Evolutionary conservation across 2,329 filamentous ascomycete species (phyloP).

Genomic region (Leptosphaerulina australis): DNA sequence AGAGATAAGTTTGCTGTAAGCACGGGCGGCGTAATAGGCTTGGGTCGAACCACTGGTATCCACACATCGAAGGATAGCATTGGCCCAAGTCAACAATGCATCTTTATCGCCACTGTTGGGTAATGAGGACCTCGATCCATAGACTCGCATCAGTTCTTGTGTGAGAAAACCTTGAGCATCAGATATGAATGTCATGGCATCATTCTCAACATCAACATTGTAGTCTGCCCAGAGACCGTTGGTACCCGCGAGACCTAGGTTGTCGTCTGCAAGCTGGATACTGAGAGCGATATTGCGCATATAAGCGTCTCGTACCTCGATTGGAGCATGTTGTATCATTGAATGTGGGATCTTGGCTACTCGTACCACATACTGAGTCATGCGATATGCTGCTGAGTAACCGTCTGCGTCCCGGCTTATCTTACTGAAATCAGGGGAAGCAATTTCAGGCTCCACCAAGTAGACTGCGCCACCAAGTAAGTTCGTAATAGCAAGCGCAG

Average conservation of each 20-base stretch:
- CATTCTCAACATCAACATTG: slow-evolving; percentile 57
- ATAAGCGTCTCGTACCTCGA: slow-evolving; percentile 34
- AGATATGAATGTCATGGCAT: slow-evolving; percentile 60
- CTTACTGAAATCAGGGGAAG: slow-evolving; percentile 27
- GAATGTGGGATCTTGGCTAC: slow-evolving; percentile 58
- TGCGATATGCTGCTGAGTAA: slow-evolving; percentile 74
- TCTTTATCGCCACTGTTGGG: slow-evolving; percentile 21
- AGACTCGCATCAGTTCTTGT: slow-evolving; percentile 47
- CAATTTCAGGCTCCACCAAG: slow-evolving; percentile 56
- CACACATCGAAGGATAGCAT: slow-evolving; percentile 31
- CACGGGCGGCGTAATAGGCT: slow-evolving; percentile 53
- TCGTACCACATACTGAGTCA: slow-evolving; percentile 71
- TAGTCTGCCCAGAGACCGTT: slow-evolving; percentile 60
- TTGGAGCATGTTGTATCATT: slow-evolving; percentile 44
- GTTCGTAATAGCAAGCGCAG: slow-evolving; percentile 75
- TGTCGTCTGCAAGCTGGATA: slow-evolving; percentile 64
- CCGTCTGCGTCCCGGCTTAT: slow-evolving; percentile 69
- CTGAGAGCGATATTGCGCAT: slow-evolving; percentile 61
- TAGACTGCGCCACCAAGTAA: slow-evolving; percentile 72
- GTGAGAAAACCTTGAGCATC: slow-evolving; percentile 57
- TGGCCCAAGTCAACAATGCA: slow-evolving; percentile 36
- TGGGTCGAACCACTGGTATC: slow-evolving; percentile 29
- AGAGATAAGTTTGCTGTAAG: slow-evolving; percentile 45
- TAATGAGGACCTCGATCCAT: slow-evolving; percentile 21
- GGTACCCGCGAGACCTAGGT: slow-evolving; percentile 61